Conservation (phyloP, 495 filamentous ascomycete genomes). For the Xylaria grammica region DNA sequence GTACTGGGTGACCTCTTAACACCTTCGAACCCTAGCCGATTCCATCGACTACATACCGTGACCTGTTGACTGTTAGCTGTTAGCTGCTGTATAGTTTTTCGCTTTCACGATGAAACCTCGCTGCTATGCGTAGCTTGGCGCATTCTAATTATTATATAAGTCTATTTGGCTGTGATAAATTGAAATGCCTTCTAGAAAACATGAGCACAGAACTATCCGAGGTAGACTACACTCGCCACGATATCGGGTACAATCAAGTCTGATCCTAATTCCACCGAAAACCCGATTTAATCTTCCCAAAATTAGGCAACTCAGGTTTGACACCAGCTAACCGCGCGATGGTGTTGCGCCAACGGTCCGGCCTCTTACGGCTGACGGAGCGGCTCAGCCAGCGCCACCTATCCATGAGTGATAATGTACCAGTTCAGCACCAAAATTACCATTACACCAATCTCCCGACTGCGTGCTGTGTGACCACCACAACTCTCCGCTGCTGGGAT, state of each 20-base stretch:
- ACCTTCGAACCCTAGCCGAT: not conserved
- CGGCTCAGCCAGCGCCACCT: not conserved
- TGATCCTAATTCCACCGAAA: not conserved
- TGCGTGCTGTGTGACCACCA: slow-evolving; percentile 14
- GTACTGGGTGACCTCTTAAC: not conserved
- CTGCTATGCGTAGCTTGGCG: too few relatives aligned
- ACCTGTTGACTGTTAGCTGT: too few relatives aligned
- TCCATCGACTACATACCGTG: not conserved
- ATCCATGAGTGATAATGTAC: not conserved
- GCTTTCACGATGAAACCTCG: too few relatives aligned
- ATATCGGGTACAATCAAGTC: not conserved
- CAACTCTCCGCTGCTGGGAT: slow-evolving; percentile 5
- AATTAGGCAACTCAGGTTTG: not conserved
- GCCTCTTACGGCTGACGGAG: not conserved
- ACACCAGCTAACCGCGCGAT: not conserved
- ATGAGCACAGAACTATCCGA: not conserved
- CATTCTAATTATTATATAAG: too few relatives aligned
- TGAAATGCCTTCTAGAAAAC: not conserved
- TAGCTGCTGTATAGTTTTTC: too few relatives aligned
- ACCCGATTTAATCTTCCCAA: not conserved
- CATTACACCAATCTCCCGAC: slow-evolving; percentile 17
- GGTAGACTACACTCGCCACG: not conserved
- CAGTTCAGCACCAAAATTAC: not conserved
- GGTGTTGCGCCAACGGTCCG: not conserved
- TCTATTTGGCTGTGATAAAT: not conserved